Evolutionary conservation across 2,329 filamentous ascomycete genomes (phyloP).

Genomic region (Pestalotiopsis sp.): DNA sequence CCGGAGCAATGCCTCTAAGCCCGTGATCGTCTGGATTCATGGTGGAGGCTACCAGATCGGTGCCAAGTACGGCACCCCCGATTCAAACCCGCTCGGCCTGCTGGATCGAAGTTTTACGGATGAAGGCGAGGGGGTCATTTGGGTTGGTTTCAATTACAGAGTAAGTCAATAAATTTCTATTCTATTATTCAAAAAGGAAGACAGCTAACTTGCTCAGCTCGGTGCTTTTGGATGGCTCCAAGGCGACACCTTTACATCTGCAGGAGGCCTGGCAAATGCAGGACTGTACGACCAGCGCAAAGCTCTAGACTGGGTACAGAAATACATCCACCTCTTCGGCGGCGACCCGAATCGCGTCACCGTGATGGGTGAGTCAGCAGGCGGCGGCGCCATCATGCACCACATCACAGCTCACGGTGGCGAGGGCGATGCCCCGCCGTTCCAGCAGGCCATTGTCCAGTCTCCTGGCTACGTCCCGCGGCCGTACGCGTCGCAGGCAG

Average conservation of each 20-base stretch:
- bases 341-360: conserved; percentile 31
- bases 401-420: conserved; percentile 8
- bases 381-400: conserved; percentile 19
- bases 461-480: conserved; percentile 2
- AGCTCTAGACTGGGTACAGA: conserved; percentile 45
- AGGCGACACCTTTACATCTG: neutral
- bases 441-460: conserved; percentile 5
- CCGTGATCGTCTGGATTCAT: conserved; percentile 12
- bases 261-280: conserved; percentile 16
- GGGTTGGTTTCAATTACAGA: conserved; percentile 4
- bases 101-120: conserved; percentile 5
- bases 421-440: neutral
- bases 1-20: neutral
- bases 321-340: conserved; percentile 37
- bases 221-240: conserved; percentile 9
- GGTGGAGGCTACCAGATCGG: conserved; percentile 7
- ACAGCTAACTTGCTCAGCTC: neutral
- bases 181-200: neutral
- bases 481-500: neutral
- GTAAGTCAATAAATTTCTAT: neutral
- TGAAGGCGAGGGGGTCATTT: neutral
- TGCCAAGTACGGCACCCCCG: conserved; percentile 8
- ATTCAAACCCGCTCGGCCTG: conserved; percentile 5
- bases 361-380: conserved; percentile 43
- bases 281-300: conserved; percentile 48